Conservation (phyloP, 2,329 filamentous ascomycete genomes). For the Dothiorella sarmentorum region DNA sequence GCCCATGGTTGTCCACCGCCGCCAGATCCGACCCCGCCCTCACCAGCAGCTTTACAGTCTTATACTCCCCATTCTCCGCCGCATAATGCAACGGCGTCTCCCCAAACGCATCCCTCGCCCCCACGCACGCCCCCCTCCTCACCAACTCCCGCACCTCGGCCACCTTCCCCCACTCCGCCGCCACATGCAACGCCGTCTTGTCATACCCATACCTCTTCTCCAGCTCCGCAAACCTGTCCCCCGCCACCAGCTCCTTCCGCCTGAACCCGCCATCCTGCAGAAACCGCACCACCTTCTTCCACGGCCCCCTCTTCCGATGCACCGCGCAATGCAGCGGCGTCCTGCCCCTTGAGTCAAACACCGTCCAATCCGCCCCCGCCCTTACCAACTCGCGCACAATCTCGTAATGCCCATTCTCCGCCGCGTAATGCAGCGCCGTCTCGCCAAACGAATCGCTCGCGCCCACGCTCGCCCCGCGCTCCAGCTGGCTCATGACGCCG, state of each 20-base stretch:
- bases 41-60: background rate
- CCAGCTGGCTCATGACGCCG: background rate
- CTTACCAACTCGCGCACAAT: background rate
- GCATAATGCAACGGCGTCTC: background rate
- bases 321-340: conserved; percentile 5
- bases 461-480: background rate
- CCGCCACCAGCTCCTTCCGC: background rate
- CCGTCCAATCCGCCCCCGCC: background rate
- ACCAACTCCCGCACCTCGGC: background rate
- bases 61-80: background rate
- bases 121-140: background rate
- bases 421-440: conserved; percentile 5
- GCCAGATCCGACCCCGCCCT: background rate
- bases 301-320: background rate
- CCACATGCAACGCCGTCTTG: background rate
- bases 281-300: background rate
- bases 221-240: background rate
- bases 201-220: background rate
- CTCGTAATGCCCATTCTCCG: background rate
- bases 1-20: too few species aligned
- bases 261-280: background rate
- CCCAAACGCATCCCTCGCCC: background rate
- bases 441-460: conserved; percentile 5
- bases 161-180: background rate
- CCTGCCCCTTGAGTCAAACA: background rate